Evolutionary conservation across 2,329 filamentous ascomycete genomes (phyloP).

Genomic region (Penicillium sclerotiorum): DNA sequence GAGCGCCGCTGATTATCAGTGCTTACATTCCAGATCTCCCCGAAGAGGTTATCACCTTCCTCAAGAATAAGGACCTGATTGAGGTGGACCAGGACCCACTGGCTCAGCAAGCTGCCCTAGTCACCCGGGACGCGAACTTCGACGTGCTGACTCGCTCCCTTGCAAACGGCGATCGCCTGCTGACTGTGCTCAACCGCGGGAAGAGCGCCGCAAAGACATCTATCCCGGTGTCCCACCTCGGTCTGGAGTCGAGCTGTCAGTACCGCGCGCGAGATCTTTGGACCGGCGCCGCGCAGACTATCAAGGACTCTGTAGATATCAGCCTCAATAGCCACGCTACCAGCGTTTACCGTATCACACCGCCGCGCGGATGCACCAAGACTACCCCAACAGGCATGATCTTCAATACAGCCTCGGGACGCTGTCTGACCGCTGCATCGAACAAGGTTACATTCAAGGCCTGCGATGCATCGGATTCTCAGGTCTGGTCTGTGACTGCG

Average conservation of each 20-base stretch:
- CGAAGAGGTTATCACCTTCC: conserved; percentile 37
- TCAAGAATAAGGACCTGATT: conserved; percentile 48
- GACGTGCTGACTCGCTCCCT: conserved; percentile 53
- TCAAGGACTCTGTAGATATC: conserved; percentile 29
- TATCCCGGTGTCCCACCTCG: conserved; percentile 41
- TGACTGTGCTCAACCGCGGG: conserved; percentile 53
- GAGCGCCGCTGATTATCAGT: conserved; percentile 54
- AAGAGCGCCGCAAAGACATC: conserved; percentile 29
- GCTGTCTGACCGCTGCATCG: conserved; percentile 44
- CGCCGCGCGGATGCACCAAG: conserved; percentile 26
- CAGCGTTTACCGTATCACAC: conserved; percentile 47
- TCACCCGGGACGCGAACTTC: conserved; percentile 47
- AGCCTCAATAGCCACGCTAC: conserved; percentile 45
- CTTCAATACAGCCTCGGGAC: conserved; percentile 52
- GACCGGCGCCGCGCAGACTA: conserved; percentile 36
- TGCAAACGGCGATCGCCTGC: conserved; percentile 50
- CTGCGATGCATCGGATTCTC: conserved; percentile 44
- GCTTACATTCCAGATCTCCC: conserved; percentile 44
- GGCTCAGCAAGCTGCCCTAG: conserved; percentile 51
- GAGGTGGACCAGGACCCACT: conserved; percentile 48
- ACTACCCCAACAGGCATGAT: conserved; percentile 52
- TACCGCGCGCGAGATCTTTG: conserved; percentile 48
- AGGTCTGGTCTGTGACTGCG: conserved; percentile 46
- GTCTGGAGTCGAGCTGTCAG: conserved; percentile 34
- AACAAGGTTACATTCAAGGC: conserved; percentile 35